A percentile compares a stretch with the other conserved stretches of the same genome.
These are phyloP conservation scores for Vaccinium myrtillus DNA, from an alignment of 148 eudicot species.

Conservation along the genomic window DNA sequence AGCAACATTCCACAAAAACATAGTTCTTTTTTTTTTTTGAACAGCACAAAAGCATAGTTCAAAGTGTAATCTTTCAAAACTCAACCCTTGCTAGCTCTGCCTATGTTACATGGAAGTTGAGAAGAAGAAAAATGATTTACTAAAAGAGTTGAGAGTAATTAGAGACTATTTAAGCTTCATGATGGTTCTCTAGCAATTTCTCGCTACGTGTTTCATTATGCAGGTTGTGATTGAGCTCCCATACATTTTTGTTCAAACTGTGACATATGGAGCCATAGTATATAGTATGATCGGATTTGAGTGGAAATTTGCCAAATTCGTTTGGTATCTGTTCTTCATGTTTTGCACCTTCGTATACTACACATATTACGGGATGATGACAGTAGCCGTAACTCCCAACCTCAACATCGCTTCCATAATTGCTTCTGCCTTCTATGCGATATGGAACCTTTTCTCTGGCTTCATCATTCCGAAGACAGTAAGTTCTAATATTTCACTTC, in stretches of 20 bases:
- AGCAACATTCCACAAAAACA: neutral
- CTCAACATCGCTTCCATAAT: constrained; percentile 54
- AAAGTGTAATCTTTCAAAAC: neutral
- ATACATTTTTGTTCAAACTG: constrained; percentile 48
- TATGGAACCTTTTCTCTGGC: constrained; percentile 48
- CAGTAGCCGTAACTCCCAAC: constrained; percentile 65
- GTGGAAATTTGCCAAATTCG: constrained; percentile 55
- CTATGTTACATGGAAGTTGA: neutral
- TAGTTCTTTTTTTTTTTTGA: neutral
- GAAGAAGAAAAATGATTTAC: neutral
- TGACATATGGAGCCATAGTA: constrained; percentile 44
- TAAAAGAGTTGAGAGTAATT: neutral
- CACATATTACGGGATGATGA: constrained; percentile 72
- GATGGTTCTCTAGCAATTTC: neutral
- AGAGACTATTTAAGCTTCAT: neutral
- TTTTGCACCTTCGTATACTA: constrained; percentile 63
- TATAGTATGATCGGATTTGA: constrained; percentile 66
- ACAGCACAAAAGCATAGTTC: neutral
- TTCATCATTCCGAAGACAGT: constrained; percentile 36
- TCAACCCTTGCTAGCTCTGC: neutral
- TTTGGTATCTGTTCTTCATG: constrained; percentile 64
- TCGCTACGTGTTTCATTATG: constrained; percentile 3
- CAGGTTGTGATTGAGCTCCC: constrained; percentile 70
- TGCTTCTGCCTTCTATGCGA: constrained; percentile 52
- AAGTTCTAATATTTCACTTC: constrained; percentile 3